A percentile compares a stretch with the other conserved stretches of the same genome.
Evolutionary conservation across 2,329 filamentous ascomycete species (phyloP).

Genomic region (Apiospora pterosperma): DNA sequence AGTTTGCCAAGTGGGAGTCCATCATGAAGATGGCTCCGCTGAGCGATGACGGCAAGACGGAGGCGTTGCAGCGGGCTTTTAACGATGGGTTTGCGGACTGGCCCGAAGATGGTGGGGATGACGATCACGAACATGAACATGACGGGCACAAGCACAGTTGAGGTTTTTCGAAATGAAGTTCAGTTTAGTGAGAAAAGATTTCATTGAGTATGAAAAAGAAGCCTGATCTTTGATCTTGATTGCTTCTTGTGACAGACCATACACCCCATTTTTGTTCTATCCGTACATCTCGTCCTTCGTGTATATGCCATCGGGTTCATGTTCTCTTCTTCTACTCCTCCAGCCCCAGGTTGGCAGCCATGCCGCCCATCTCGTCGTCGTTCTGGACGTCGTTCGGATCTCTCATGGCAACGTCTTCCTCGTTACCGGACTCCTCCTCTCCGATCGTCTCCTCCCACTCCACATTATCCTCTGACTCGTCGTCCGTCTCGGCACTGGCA

Average conservation of each 20-base stretch:
- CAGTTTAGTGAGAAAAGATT: background rate
- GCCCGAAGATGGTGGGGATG: conserved; percentile 28
- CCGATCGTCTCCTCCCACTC: background rate
- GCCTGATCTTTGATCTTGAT: too few relatives aligned
- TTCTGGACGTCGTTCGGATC: background rate
- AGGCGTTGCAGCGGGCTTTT: conserved; percentile 21
- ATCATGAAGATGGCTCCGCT: conserved; percentile 18
- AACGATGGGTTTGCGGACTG: conserved; percentile 30
- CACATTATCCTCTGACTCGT: background rate
- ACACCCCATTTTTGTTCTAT: too few relatives aligned
- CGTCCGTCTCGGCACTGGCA: background rate
- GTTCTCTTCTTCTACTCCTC: background rate
- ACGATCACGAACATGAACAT: conserved; percentile 17
- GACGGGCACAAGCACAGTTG: background rate
- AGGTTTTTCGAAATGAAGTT: background rate
- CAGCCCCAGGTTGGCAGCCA: background rate
- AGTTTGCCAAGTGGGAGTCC: conserved; percentile 42
- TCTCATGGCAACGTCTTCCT: background rate
- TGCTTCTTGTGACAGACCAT: too few relatives aligned
- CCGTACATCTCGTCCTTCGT: background rate
- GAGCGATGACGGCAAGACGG: conserved; percentile 14
- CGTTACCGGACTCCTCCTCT: background rate
- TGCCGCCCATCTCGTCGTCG: background rate
- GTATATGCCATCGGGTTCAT: background rate
- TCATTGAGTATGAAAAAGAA: too few relatives aligned